Evolutionary conservation across 2,329 filamentous ascomycete genomes (phyloP).

Genomic region (Pseudopyrenochaeta lycopersici): DNA sequence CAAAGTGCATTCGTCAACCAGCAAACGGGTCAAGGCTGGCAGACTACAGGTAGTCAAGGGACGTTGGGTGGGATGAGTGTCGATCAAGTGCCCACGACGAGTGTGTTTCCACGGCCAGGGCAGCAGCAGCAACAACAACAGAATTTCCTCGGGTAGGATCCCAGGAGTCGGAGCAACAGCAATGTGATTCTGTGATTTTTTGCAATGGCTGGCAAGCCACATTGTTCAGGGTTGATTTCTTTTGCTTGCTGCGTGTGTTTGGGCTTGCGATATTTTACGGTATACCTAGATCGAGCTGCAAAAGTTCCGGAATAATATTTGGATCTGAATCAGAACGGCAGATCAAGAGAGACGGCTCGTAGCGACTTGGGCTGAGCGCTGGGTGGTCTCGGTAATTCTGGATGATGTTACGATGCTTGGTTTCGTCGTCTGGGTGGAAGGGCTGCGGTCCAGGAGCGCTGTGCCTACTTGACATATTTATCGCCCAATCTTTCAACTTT

Average conservation of each 20-base stretch:
- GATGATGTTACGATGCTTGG: not conserved
- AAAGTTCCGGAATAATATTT: not conserved
- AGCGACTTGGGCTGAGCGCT: not conserved
- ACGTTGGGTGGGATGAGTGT: conserved; percentile 79
- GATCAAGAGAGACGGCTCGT: not conserved
- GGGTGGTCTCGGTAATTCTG: not conserved
- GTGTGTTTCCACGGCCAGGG: conserved; percentile 85
- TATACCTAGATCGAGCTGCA: not conserved
- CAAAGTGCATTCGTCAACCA: conserved; percentile 92
- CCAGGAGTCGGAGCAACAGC: not conserved
- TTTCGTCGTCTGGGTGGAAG: not conserved
- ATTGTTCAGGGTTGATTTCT: not conserved
- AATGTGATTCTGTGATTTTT: not conserved
- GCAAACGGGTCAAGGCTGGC: conserved; percentile 87
- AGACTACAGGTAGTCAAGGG: conserved; percentile 73
- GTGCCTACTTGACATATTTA: not conserved
- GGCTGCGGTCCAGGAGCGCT: not conserved
- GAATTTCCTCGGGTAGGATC: conserved; percentile 38
- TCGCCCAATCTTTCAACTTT: too few species aligned
- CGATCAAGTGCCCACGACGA: conserved; percentile 80
- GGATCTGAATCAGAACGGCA: not conserved
- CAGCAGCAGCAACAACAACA: conserved; percentile 53
- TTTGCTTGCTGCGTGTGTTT: not conserved
- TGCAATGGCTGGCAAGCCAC: not conserved
- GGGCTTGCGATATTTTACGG: not conserved